Conservation (phyloP, 2,329 filamentous ascomycete species). For the Aspergillus niger region DNA sequence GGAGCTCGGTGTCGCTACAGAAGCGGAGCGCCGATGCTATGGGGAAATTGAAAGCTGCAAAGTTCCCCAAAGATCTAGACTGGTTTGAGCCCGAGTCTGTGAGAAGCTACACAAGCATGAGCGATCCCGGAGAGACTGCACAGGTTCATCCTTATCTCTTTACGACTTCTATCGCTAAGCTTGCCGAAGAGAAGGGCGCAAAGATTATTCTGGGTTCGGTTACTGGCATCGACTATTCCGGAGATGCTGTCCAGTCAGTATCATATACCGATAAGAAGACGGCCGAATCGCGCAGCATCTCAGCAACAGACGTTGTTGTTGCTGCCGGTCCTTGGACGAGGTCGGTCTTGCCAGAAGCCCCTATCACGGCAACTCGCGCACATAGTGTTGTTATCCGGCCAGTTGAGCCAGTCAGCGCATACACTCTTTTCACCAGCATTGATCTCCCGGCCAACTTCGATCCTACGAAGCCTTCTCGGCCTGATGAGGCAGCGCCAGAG, state of each 20-base stretch:
- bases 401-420: slow-evolving; percentile 52
- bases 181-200: slow-evolving; percentile 70
- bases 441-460: slow-evolving; percentile 66
- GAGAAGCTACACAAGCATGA: slow-evolving; percentile 78
- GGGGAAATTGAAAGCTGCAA: slow-evolving; percentile 56
- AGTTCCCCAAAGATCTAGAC: slow-evolving; percentile 75
- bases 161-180: slow-evolving; percentile 76
- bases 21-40: slow-evolving; percentile 58
- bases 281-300: slow-evolving; percentile 51
- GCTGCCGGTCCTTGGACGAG: slow-evolving; percentile 65
- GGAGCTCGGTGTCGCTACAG: slow-evolving; percentile 54
- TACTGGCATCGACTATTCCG: slow-evolving; percentile 62
- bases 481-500: slow-evolving; percentile 75
- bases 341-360: slow-evolving; percentile 54
- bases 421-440: slow-evolving; percentile 76
- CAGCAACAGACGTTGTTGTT: slow-evolving; percentile 62
- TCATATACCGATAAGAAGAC: slow-evolving; percentile 60
- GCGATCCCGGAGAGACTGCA: slow-evolving; percentile 75
- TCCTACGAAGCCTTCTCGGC: slow-evolving; percentile 51
- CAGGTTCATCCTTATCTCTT: slow-evolving; percentile 94
- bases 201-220: slow-evolving; percentile 70
- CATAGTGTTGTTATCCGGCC: slow-evolving; percentile 65
- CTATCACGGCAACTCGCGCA: slow-evolving; percentile 62
- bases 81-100: slow-evolving; percentile 75
- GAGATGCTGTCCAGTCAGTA: slow-evolving; percentile 61